Evolutionary conservation across 106 monocot species (phyloP), one percentile per base, ranked within the genome.

Genomic region (Posidonia australis): DNA sequence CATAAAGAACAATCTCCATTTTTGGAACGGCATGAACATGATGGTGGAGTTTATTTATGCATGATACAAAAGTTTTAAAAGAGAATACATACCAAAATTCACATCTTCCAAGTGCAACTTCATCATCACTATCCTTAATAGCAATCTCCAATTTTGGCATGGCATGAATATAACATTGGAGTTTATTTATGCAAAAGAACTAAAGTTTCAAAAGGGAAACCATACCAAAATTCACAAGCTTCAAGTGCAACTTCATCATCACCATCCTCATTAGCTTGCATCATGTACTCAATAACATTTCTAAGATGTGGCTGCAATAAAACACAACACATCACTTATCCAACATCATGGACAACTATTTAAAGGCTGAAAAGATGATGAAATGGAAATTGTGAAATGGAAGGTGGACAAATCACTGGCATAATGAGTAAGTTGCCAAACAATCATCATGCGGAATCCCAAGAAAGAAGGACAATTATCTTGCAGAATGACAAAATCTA

Each of bases 141-240:
- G 84, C 87, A 36, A 36, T 36, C 7, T 2, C 36, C 36, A 36
- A n/a, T 7, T 4, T 36, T 36, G 36, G 5, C 2, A 36, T 36
- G 36, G 36, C 2, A 36, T 36, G n/a, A 31, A 12, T n/a, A n/a
- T n/a, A n/a, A n/a, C n/a, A n/a, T n/a, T n/a, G n/a, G n/a, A n/a
- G n/a, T n/a, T n/a, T n/a, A n/a, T n/a, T n/a, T n/a, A n/a, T n/a
- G n/a, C n/a, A n/a, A n/a, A n/a, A n/a, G n/a, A n/a, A n/a, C n/a
- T n/a, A n/a, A n/a, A n/a, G n/a, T n/a, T n/a, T n/a, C 5, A 53
- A 20, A 67, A 26, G 24, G 5, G 5, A 21, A 53, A 56, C 65
- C 79, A 66, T 85, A 98, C 96, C 96, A 98, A 78, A 98, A 98
- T 70, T 98, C 96, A 44, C 90, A 98, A 32, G 96, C 84, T 70